Evolutionary conservation across 1,284 basidiomycete genomes (phyloP).

Genomic region (Sparassis latifolia): DNA sequence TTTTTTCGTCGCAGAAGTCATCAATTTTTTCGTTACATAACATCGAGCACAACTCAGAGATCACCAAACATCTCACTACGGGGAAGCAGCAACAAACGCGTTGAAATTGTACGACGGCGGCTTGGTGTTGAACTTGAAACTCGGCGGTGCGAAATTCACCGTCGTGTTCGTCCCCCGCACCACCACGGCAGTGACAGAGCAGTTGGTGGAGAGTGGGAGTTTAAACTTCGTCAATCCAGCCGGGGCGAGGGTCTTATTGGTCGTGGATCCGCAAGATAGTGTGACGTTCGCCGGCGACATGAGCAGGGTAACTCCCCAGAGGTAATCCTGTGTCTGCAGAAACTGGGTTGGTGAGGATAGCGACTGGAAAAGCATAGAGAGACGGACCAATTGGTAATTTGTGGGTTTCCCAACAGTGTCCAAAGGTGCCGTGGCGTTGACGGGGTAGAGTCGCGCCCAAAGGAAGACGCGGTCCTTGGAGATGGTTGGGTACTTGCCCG

Average conservation of each 20-base stretch:
- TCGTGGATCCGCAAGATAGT: slow-evolving; percentile 35
- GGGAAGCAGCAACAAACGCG: slow-evolving; percentile 26
- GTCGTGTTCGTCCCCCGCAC: slow-evolving; percentile 28
- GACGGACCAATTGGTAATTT: slow-evolving; percentile 28
- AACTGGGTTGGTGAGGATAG: not conserved
- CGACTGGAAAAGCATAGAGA: slow-evolving; percentile 21
- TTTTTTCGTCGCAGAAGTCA: too few relatives aligned
- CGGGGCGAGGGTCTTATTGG: slow-evolving; percentile 27
- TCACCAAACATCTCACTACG: too few relatives aligned
- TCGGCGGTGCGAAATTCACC: slow-evolving; percentile 21
- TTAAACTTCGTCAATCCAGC: slow-evolving; percentile 45
- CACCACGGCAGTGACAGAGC: slow-evolving; percentile 33
- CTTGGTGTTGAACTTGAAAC: slow-evolving; percentile 27
- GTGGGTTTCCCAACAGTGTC: slow-evolving; percentile 30
- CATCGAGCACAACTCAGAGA: too few relatives aligned
- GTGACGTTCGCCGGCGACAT: slow-evolving; percentile 36
- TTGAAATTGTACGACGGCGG: slow-evolving; percentile 37
- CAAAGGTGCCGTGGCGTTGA: slow-evolving; percentile 27
- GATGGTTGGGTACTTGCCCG: slow-evolving; percentile 53
- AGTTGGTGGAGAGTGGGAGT: slow-evolving; percentile 30
- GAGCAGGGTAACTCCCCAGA: slow-evolving; percentile 41
- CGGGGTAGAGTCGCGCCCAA: slow-evolving; percentile 49
- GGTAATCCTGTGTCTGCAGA: slow-evolving; percentile 24
- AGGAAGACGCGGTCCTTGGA: slow-evolving; percentile 53
- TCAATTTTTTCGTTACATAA: too few relatives aligned